phyloP scores from a whole-genome alignment of 768 basidiomycete species.

The Zangia roseola region DNA sequence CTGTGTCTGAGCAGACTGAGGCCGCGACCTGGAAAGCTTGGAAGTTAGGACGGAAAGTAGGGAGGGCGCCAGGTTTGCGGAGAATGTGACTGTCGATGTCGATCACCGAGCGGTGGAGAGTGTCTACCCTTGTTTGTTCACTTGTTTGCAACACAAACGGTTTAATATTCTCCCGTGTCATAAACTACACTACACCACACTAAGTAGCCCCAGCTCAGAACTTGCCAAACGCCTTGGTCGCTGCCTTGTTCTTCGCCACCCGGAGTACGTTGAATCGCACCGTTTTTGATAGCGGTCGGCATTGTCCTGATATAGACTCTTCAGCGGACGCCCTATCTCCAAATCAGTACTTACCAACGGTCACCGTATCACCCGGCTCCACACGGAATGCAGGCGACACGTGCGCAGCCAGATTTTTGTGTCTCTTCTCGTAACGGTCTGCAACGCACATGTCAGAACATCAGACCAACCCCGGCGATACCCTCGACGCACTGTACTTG shows the following conservation, averaged over 20 bases:
- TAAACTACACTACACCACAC: too few species aligned
- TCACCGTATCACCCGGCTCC: slow-evolving; percentile 90
- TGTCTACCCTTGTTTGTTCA: slow-evolving; percentile 34
- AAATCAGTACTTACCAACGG: slow-evolving; percentile 70
- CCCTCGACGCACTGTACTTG: slow-evolving; percentile 84
- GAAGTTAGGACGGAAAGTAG: slow-evolving; percentile 74
- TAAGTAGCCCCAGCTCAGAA: slow-evolving; percentile 64
- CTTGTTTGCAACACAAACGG: slow-evolving; percentile 25
- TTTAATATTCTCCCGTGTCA: slow-evolving; percentile 3
- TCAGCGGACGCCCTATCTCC: background rate
- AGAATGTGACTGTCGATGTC: slow-evolving; percentile 29
- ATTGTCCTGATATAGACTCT: slow-evolving; percentile 75
- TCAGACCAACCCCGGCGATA: background rate
- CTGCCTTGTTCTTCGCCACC: slow-evolving; percentile 90
- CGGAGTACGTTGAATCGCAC: slow-evolving; percentile 99
- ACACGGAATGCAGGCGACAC: slow-evolving; percentile 99
- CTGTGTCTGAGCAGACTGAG: slow-evolving; percentile 72
- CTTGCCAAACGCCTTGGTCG: slow-evolving; percentile 91
- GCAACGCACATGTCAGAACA: slow-evolving; percentile 8
- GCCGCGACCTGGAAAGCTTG: slow-evolving; percentile 66
- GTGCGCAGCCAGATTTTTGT: slow-evolving; percentile 98
- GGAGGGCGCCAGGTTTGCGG: slow-evolving; percentile 77
- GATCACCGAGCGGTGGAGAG: slow-evolving; percentile 22
- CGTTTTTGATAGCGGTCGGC: slow-evolving; percentile 98
- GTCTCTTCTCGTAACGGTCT: slow-evolving; percentile 98